Evolutionary conservation across 2,329 filamentous ascomycete genomes (phyloP).

Genomic region (Aspergillus sp.): DNA sequence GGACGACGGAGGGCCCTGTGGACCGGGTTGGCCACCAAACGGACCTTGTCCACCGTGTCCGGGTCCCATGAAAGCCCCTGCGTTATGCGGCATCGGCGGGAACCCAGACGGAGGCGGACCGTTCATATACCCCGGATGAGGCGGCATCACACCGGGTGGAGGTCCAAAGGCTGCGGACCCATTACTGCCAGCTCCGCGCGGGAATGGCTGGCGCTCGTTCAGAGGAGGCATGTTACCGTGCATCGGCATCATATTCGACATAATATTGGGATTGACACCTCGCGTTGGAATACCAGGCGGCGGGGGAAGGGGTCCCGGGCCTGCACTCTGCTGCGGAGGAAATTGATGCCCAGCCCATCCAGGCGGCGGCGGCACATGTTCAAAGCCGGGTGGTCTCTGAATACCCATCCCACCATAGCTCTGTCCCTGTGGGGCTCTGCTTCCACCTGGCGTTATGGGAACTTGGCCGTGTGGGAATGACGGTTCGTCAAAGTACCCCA

Average conservation of each 20-base stretch:
- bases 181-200: constrained; percentile 24
- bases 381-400: constrained; percentile 37
- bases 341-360: constrained; percentile 30
- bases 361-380: constrained; percentile 32
- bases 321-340: constrained; percentile 26
- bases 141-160: constrained; percentile 38
- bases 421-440: constrained; percentile 23
- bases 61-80: constrained; percentile 30
- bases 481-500: constrained; percentile 34
- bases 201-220: constrained; percentile 29
- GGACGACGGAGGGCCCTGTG: constrained; percentile 29
- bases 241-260: constrained; percentile 27
- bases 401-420: constrained; percentile 30
- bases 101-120: constrained; percentile 32
- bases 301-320: constrained; percentile 24
- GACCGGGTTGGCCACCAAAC: constrained; percentile 27
- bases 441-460: constrained; percentile 26
- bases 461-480: constrained; percentile 27
- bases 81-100: constrained; percentile 31
- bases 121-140: constrained; percentile 35
- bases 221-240: constrained; percentile 24
- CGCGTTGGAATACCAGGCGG: constrained; percentile 32
- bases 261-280: constrained; percentile 30
- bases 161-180: constrained; percentile 21
- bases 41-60: constrained; percentile 25